Percentiles rank a stretch among this genome's conserved stretches.
Evolutionary conservation across 2,329 filamentous ascomycete genomes (phyloP).

Genomic region (Achaetomium macrosporum): DNA sequence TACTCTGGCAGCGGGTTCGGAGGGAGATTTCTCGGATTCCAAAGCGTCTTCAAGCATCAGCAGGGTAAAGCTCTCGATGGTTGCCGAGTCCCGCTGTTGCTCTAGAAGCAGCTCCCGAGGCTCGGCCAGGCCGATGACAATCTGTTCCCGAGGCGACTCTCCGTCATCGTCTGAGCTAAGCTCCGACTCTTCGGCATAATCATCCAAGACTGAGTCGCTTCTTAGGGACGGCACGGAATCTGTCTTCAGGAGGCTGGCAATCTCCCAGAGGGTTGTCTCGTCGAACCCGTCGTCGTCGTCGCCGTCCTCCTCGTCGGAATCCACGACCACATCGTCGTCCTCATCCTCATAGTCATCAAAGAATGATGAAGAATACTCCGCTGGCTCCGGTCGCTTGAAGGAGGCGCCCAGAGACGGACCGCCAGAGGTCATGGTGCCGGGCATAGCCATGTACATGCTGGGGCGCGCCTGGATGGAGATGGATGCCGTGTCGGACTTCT

Average conservation of each 20-base stretch:
- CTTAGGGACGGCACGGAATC: conserved; percentile 46
- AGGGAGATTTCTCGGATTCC: conserved; percentile 3
- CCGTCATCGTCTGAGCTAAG: conserved; percentile 28
- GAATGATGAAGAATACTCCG: conserved; percentile 47
- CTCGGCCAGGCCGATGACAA: conserved; percentile 31
- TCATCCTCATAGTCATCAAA: conserved; percentile 56
- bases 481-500: conserved; percentile 52
- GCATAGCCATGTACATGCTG: conserved; percentile 41
- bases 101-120: conserved; percentile 18
- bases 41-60: conserved; percentile 18
- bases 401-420: conserved; percentile 29
- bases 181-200: conserved; percentile 29
- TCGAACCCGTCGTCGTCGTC: conserved; percentile 54
- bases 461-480: conserved; percentile 37
- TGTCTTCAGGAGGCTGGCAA: conserved; percentile 52
- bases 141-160: conserved; percentile 25
- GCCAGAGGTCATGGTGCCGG: conserved; percentile 45
- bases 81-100: conserved; percentile 13
- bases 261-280: conserved; percentile 58
- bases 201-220: conserved; percentile 34
- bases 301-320: conserved; percentile 31
- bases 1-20: conserved; percentile 4
- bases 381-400: conserved; percentile 32
- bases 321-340: conserved; percentile 33
- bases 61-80: conserved; percentile 27